These are phyloP conservation scores for Phytophthora fragariaefolia DNA, from an alignment of 352 stramenopile species.

Conservation along the genomic window DNA sequence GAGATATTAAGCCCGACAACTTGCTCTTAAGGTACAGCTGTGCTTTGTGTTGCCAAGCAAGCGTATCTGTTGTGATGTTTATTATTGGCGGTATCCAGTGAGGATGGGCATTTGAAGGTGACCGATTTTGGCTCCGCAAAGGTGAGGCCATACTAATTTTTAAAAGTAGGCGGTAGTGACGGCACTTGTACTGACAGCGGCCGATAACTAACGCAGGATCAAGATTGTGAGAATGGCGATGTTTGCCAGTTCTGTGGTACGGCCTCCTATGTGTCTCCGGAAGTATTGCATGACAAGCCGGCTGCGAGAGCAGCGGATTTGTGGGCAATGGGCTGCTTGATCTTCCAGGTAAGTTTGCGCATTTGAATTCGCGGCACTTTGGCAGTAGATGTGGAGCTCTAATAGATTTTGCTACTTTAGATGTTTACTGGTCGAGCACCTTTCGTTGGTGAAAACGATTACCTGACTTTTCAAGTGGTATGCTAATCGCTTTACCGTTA, in stretches of 20 bases:
- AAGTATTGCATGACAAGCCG: conserved; percentile 89
- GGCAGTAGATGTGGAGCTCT: neutral
- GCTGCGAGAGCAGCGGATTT: conserved; percentile 85
- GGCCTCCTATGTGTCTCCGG: conserved; percentile 91
- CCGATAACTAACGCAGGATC: conserved; percentile 48
- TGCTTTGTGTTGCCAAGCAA: neutral
- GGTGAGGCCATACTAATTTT: conserved; percentile 33
- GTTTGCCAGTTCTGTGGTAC: conserved; percentile 89
- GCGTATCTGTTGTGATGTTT: neutral
- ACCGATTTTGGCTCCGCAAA: conserved; percentile 92
- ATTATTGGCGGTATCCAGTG: conserved; percentile 30
- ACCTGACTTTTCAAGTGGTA: conserved; percentile 91
- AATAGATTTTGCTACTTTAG: conserved; percentile 29
- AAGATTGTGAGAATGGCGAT: conserved; percentile 65
- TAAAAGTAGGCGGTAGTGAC: neutral
- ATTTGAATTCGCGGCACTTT: neutral
- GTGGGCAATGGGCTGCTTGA: conserved; percentile 92
- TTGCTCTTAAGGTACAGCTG: conserved; percentile 75
- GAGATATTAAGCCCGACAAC: conserved; percentile 96
- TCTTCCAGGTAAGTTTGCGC: conserved; percentile 83
- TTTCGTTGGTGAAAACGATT: conserved; percentile 92
- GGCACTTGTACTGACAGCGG: conserved; percentile 3
- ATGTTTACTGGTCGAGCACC: conserved; percentile 86
- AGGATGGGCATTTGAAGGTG: conserved; percentile 88
- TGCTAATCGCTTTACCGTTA: too few relatives aligned